These are phyloP conservation scores for Eimeria falciformis DNA, from an alignment of 169 alveolate species.

Conservation along the genomic window DNA sequence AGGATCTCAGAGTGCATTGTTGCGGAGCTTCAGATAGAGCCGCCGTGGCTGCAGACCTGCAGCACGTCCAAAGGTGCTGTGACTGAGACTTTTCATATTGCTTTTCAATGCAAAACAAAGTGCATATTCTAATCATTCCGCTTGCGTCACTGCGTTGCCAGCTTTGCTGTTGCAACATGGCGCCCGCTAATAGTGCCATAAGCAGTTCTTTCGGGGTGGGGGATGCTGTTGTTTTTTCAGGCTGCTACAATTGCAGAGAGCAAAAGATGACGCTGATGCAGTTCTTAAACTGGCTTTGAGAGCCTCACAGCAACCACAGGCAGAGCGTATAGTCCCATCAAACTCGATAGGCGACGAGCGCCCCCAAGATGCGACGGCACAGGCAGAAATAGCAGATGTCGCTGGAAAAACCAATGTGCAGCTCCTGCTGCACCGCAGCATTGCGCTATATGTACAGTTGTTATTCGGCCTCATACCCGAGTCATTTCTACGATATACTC, in stretches of 20 bases:
- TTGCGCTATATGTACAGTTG: neutral
- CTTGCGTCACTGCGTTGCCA: neutral
- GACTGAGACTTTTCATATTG: too few relatives aligned
- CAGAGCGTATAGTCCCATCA: neutral
- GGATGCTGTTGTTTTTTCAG: neutral
- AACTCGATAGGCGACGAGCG: neutral
- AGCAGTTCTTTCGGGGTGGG: too few relatives aligned
- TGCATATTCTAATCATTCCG: neutral
- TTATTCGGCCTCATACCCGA: neutral
- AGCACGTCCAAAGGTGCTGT: slow-evolving; percentile 26
- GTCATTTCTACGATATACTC: neutral
- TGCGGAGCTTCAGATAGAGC: neutral
- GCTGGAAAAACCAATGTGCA: neutral
- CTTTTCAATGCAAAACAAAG: neutral
- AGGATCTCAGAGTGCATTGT: neutral
- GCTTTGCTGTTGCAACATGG: too few relatives aligned
- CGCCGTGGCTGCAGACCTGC: slow-evolving; percentile 54
- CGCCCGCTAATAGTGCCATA: too few relatives aligned
- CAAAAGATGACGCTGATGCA: slow-evolving; percentile 40
- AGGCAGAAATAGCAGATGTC: neutral
- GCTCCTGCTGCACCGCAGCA: slow-evolving; percentile 38
- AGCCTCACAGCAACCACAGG: neutral
- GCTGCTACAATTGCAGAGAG: neutral
- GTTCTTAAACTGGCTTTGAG: slow-evolving; percentile 21
- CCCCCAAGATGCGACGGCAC: neutral